Conservation (phyloP, 169 alveolate genomes). For the Miamiensis avidus region DNA sequence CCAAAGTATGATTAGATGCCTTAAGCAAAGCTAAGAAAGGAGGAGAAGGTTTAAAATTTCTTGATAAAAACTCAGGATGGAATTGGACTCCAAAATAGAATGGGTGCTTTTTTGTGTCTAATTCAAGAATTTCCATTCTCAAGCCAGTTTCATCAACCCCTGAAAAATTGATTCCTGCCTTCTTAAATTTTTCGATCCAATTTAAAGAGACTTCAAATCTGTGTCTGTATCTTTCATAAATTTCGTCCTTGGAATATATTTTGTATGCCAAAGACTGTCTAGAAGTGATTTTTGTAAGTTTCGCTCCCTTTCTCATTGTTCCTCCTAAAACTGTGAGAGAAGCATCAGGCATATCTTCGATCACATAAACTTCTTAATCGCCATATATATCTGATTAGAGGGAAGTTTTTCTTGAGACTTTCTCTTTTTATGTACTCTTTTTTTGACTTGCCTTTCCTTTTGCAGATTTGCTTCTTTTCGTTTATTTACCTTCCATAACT, state of each 20-base stretch:
- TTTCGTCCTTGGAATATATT: conserved; percentile 73
- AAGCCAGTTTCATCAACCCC: conserved; percentile 90
- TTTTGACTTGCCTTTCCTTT: too few species aligned
- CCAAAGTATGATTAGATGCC: not conserved
- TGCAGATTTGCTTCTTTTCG: too few species aligned
- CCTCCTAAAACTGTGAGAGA: conserved; percentile 82
- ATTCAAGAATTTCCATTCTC: conserved; percentile 86
- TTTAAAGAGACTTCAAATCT: conserved; percentile 93
- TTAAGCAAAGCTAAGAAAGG: not conserved
- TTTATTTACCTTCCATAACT: too few species aligned
- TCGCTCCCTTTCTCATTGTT: conserved; percentile 95
- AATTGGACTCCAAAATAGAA: conserved; percentile 93
- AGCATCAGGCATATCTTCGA: conserved; percentile 66
- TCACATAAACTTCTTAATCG: conserved; percentile 32
- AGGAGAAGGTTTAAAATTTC: conserved; percentile 84
- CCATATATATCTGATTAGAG: too few species aligned
- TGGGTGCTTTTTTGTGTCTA: conserved; percentile 75
- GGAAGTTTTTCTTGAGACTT: not conserved
- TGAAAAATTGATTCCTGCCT: conserved; percentile 89
- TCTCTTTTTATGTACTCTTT: too few species aligned
- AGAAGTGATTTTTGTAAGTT: conserved; percentile 84
- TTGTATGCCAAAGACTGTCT: conserved; percentile 87
- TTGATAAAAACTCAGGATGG: conserved; percentile 96
- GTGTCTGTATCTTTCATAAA: conserved; percentile 95
- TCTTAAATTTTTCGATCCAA: conserved; percentile 79